A percentile compares a stretch with the other conserved stretches of the same genome.
Conservation (phyloP, 1,284 basidiomycete species). For the Cutaneotrichosporon spelunceum region DNA sequence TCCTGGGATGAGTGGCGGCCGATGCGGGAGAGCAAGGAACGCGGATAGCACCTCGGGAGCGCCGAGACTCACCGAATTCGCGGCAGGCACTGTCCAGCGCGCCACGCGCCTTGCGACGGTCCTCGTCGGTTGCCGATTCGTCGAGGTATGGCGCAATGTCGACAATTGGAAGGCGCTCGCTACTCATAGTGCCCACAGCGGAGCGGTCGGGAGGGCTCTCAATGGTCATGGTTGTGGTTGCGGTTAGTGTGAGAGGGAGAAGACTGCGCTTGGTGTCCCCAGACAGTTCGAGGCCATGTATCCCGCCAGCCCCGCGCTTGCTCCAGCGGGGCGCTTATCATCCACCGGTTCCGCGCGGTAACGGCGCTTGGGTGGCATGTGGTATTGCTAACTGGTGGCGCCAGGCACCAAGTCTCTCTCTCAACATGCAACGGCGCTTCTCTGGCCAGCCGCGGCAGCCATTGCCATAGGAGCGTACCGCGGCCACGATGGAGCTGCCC, state of each 20-base stretch:
- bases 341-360: too few species aligned
- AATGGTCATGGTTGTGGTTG: background rate
- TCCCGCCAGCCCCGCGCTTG: background rate
- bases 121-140: constrained; percentile 7
- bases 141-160: constrained; percentile 44
- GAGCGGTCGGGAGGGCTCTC: background rate
- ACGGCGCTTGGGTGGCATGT: too few species aligned
- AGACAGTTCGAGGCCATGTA: background rate
- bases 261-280: background rate
- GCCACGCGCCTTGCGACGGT: constrained; percentile 53
- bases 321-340: too few species aligned
- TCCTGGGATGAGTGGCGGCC: background rate
- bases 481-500: too few species aligned
- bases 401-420: too few species aligned
- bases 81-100: constrained; percentile 70
- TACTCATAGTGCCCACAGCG: constrained; percentile 1
- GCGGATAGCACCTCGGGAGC: background rate
- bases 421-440: too few species aligned
- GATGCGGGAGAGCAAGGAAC: too few species aligned
- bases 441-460: too few species aligned
- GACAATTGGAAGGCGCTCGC: constrained; percentile 41
- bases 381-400: too few species aligned
- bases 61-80: constrained; percentile 45
- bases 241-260: background rate
- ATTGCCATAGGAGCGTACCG: too few species aligned